Base-by-base conservation (phyloP, 805 yeast species). In the Priceomyces castillae region DNA sequence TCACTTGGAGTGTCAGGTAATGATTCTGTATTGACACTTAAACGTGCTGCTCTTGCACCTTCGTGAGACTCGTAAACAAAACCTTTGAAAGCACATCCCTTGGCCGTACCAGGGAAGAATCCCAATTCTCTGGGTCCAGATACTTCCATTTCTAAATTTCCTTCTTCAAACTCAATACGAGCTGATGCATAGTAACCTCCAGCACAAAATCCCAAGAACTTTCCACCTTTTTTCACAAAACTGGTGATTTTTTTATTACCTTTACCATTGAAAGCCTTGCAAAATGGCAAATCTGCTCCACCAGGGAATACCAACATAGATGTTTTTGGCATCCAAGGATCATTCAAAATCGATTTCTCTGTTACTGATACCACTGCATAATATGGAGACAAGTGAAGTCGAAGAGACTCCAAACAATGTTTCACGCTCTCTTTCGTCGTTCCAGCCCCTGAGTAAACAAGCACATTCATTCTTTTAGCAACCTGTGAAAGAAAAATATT, bases 201-300 rank as follows among this genome's bases (percentile, higher is more conserved):
- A 7, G 99, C 94, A 65, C 99, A 94, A 49, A 94, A 80, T 0
- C 99, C 99, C 16, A 92, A 62, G 56, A 70, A 89, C 39, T 72
- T 69, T 1, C 99, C 99, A 23, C 98, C 99, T 42, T 72, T 70
- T 23, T 80, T 70, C 1, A 89, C 89, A 51, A 74, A 89, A 39
- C 78, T 78, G 20, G 67, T 61, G 48, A 89, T 86, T 30, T 72
- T 68, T 7, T 65, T 54, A 54, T 84, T 86, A 0, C 90, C 88
- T 1, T 63, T 65, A 1, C 95, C 92, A 55, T 84, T 82, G 49
- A 95, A 74, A 3, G 76, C 78, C 41, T 74, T 70, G 49, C 96
- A 87, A 51, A 84, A 80, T 0, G 97, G 97, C 40, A 89, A 67
- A 59, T 94, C 99, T 0, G 98, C 97, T 6, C 99, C 99, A 3